phyloP scores from a whole-genome alignment of 1,139 yeast species.

The Scheffersomyces quercinus region DNA sequence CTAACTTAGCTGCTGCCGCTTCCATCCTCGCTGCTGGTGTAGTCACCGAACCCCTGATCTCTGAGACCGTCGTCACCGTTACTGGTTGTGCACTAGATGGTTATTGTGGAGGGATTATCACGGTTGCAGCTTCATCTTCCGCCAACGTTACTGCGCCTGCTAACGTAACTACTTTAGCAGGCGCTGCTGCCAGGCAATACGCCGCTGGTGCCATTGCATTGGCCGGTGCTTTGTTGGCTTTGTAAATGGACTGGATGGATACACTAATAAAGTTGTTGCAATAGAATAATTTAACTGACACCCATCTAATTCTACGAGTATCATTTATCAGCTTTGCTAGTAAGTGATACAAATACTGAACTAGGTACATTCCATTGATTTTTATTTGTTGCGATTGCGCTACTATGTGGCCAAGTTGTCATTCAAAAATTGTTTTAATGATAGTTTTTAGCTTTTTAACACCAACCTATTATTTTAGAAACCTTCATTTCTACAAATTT shows the following conservation, averaged over 20 bases:
- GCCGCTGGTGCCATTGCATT: slow-evolving; percentile 51
- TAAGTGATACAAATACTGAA: no score
- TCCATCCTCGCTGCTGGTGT: slow-evolving; percentile 37
- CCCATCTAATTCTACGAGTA: no score
- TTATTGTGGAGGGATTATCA: slow-evolving; percentile 37
- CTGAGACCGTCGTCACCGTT: slow-evolving; percentile 40
- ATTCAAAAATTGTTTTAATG: not conserved
- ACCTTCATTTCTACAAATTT: not conserved
- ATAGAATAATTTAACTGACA: no score
- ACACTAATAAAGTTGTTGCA: no score
- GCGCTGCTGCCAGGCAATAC: slow-evolving; percentile 27
- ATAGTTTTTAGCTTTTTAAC: not conserved
- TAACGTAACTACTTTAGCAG: slow-evolving; percentile 40
- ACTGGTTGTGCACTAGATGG: slow-evolving; percentile 43
- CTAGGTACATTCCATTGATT: no score
- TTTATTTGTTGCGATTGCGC: no score
- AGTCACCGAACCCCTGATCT: slow-evolving; percentile 31
- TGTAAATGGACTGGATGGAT: slow-evolving; percentile 26
- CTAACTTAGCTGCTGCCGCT: slow-evolving; percentile 44
- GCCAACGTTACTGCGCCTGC: slow-evolving; percentile 26
- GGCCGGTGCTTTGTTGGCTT: slow-evolving; percentile 55
- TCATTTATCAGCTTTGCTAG: no score
- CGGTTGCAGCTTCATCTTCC: slow-evolving; percentile 18
- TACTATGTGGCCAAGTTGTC: not conserved
- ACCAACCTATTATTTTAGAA: not conserved